Evolutionary conservation across 73 alveolate species (phyloP).

Genomic region (Blepharisma japonicum): DNA sequence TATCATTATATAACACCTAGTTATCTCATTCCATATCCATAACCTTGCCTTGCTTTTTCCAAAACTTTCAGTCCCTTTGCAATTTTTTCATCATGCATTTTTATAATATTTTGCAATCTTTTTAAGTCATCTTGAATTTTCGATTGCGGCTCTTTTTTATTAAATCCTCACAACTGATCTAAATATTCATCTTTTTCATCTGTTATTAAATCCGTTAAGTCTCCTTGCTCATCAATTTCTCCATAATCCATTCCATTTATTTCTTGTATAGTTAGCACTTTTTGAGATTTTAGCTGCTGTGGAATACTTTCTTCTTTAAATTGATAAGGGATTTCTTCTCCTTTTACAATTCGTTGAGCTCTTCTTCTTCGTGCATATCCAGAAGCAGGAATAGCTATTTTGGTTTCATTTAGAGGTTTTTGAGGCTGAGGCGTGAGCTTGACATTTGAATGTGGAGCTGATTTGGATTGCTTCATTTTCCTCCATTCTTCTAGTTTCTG

Average conservation of each 20-base stretch:
- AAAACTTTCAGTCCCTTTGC: slow-evolving; percentile 10
- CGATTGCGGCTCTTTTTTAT: not conserved
- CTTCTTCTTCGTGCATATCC: not conserved
- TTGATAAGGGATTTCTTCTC: not conserved
- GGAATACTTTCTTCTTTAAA: not conserved
- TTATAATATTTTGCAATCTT: not conserved
- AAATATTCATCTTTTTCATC: slow-evolving; percentile 17
- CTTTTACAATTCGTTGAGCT: not conserved
- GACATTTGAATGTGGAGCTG: not conserved
- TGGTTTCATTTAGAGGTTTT: not conserved
- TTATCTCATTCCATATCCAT: too few species aligned
- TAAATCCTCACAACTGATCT: not conserved
- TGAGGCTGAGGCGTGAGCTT: not conserved
- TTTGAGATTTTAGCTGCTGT: not conserved
- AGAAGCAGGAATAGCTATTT: not conserved
- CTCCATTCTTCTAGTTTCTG: not conserved
- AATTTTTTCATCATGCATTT: slow-evolving; percentile 16
- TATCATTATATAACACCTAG: too few species aligned
- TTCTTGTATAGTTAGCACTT: not conserved
- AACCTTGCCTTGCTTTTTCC: not conserved
- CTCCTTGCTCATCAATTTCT: slow-evolving; percentile 2
- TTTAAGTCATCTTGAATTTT: too few species aligned
- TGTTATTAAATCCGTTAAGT: not conserved
- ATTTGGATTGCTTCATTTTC: not conserved
- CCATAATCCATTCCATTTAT: not conserved